These are phyloP conservation scores for Helotiales sp. DNA, from an alignment of 2,329 filamentous ascomycete species.

Conservation along the genomic window DNA sequence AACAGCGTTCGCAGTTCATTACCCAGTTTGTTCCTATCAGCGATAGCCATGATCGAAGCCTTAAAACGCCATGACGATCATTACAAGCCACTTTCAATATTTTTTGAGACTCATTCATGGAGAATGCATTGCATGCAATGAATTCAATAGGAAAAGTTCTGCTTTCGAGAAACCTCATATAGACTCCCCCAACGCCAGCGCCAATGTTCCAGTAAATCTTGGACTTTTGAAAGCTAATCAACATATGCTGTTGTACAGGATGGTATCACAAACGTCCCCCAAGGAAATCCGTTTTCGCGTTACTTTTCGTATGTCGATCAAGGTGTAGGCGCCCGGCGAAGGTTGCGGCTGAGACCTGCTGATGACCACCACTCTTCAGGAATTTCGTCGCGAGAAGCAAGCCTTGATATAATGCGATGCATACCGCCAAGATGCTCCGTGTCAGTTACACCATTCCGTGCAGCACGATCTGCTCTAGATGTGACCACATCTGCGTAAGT, in stretches of 20 bases:
- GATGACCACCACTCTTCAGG: constrained; percentile 82
- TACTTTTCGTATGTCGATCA: neutral
- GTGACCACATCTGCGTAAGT: constrained; percentile 31
- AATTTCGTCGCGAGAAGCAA: constrained; percentile 72
- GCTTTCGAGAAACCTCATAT: neutral
- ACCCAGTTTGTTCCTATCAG: constrained; percentile 9
- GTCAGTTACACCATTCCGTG: constrained; percentile 33
- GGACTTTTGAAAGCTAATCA: constrained; percentile 10
- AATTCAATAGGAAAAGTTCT: neutral
- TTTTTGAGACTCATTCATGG: neutral
- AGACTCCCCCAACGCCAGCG: neutral
- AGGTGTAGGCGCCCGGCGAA: constrained; percentile 41
- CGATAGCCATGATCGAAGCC: neutral
- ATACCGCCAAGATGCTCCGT: constrained; percentile 56
- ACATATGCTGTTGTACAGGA: constrained; percentile 15
- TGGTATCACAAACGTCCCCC: constrained; percentile 14
- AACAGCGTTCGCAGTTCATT: constrained; percentile 2
- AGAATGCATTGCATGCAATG: neutral
- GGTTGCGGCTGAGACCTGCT: constrained; percentile 63
- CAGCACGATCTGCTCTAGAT: constrained; percentile 35
- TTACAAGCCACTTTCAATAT: neutral
- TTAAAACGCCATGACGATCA: neutral
- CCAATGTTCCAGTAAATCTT: neutral
- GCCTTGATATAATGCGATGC: constrained; percentile 69
- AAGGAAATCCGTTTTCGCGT: neutral